Base-by-base conservation (phyloP, 768 basidiomycete species). In the Boletus vinaceobasis region DNA sequence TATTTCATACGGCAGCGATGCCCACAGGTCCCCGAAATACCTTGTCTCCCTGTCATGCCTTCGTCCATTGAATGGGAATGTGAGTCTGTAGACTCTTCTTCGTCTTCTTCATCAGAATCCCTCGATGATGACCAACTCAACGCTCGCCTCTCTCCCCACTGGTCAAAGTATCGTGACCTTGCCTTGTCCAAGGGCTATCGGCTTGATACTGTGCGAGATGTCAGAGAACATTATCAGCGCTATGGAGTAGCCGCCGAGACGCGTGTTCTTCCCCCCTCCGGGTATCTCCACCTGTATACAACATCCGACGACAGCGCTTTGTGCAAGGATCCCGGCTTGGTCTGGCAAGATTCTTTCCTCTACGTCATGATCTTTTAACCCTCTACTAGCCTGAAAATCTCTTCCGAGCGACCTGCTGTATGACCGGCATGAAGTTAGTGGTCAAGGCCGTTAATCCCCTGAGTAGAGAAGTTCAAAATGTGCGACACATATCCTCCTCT, bases 251-350 rank as follows among this genome's bases (percentile, higher is more conserved):
- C 21, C 53, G 23, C 33, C 60, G 65, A 67, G 49, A 58, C 58
- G 32, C n/a, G 55, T 40, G 15, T 50, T 38, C 27, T 49, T 39
- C 57, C 68, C 50, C 55, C 65, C 32, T 67, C 73, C 15, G 75
- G 71, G 15, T 75, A 77, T 55, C 49, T 65, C 36, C 72, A 65
- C 11, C 66, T 67, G 14, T 71, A 68, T 46, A 60, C 65, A 21
- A 64, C 62, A n/a, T 58, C 61, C 48, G 78, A 79, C 61, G 83
- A 88, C 47, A 76, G 79, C 58, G 81, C 79, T 5, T 74, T 90
- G 8, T 90, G 86, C 69, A 84, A 79, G 48, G 88, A 90, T 62
- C 77, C 82, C 32, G 87, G 88, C 39, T 70, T 90, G 69, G 88
- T 89, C 56, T 63, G 84, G 23, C 33, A 21, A 14, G 3, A 38